Percentiles rank a stretch among this genome's conserved stretches.
These are phyloP conservation scores for Gossypium trilobum DNA, from an alignment of 441 rosid genomes.

Conservation along the genomic window DNA sequence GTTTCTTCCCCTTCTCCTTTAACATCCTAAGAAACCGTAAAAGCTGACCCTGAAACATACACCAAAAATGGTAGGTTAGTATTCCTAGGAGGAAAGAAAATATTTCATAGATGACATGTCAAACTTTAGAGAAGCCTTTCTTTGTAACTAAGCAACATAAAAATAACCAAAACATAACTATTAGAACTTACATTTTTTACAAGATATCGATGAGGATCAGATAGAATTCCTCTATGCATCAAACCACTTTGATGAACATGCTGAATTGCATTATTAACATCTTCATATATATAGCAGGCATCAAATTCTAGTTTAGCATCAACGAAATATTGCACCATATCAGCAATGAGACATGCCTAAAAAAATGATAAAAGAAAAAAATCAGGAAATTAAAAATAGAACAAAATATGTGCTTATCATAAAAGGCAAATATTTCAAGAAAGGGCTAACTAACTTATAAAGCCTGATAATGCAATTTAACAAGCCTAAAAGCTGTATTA, in stretches of 20 bases:
- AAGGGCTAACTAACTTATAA: not conserved
- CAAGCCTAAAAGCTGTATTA: not conserved
- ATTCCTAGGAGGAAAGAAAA: not conserved
- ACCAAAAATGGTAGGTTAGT: conserved; percentile 13
- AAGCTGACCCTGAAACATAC: conserved; percentile 46
- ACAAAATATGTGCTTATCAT: not conserved
- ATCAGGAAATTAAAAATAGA: not conserved
- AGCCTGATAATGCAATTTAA: not conserved
- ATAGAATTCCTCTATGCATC: conserved; percentile 84
- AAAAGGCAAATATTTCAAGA: not conserved
- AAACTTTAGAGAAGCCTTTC: not conserved
- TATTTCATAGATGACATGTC: not conserved
- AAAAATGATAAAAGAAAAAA: conserved; percentile 14
- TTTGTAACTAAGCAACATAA: not conserved
- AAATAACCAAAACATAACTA: not conserved
- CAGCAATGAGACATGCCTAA: conserved; percentile 92
- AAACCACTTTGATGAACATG: conserved; percentile 92
- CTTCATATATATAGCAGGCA: conserved; percentile 80
- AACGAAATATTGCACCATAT: conserved; percentile 79
- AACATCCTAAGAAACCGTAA: conserved; percentile 64
- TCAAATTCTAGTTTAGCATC: conserved; percentile 94
- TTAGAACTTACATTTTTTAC: conserved; percentile 60
- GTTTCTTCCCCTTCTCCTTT: conserved; percentile 86
- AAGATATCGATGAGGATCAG: conserved; percentile 69
- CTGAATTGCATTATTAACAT: conserved; percentile 84